Evolutionary conservation across 768 basidiomycete genomes (phyloP).

Genomic region (Arthromyces matolae): DNA sequence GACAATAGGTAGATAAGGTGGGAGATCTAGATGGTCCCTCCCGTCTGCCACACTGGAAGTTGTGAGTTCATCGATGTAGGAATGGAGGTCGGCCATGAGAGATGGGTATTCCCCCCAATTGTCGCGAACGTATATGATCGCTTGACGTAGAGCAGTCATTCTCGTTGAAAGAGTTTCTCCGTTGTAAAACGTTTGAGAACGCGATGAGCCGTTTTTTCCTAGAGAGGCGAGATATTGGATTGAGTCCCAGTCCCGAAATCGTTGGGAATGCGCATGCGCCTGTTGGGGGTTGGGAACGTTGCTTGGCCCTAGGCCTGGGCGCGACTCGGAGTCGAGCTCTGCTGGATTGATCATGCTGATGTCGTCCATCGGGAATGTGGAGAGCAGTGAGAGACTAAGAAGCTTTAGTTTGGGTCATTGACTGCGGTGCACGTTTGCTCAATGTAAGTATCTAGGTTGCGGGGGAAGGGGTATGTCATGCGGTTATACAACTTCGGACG

Average conservation of each 20-base stretch:
- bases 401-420: too few relatives aligned
- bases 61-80: slow-evolving; percentile 8
- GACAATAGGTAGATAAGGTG: slow-evolving; percentile 4
- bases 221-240: slow-evolving; percentile 12
- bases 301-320: too few relatives aligned
- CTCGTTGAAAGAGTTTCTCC: slow-evolving; percentile 8
- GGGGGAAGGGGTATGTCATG: too few relatives aligned
- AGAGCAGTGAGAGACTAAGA: too few relatives aligned
- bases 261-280: slow-evolving; percentile 1
- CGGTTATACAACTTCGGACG: too few relatives aligned
- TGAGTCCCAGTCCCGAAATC: slow-evolving; percentile 13
- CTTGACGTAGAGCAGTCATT: slow-evolving; percentile 12
- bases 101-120: slow-evolving; percentile 11
- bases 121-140: slow-evolving; percentile 12
- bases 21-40: not conserved
- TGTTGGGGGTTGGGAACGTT: not conserved
- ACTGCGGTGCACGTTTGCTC: too few relatives aligned
- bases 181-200: slow-evolving; percentile 15
- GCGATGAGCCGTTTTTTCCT: slow-evolving; percentile 6
- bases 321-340: too few relatives aligned
- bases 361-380: too few relatives aligned
- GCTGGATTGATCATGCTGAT: too few relatives aligned
- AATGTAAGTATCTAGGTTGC: too few relatives aligned
- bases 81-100: slow-evolving; percentile 11
- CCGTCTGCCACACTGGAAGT: too few relatives aligned